Percentiles rank a stretch among this genome's conserved stretches.
phyloP scores from a whole-genome alignment of 768 basidiomycete species.

The Clavaria fumosa region DNA sequence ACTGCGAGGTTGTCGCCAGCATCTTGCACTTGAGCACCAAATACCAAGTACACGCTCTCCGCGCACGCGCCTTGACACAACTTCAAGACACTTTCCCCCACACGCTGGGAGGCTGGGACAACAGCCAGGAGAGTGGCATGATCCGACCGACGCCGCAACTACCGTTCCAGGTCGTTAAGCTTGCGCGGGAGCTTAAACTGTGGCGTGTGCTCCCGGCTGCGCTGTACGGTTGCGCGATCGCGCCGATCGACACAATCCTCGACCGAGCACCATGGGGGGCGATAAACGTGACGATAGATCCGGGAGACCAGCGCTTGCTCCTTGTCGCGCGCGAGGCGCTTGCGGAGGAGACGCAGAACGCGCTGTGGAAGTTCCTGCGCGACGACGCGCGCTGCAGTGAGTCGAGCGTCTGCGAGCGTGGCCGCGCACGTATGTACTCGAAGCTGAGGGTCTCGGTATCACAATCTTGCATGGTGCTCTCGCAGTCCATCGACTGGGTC shows the following conservation, averaged over 20 bases:
- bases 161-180: slow-evolving; percentile 22
- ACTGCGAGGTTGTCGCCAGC: slow-evolving; percentile 18
- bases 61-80: slow-evolving; percentile 20
- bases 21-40: slow-evolving; percentile 25
- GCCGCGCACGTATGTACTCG: neutral
- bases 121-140: slow-evolving; percentile 20
- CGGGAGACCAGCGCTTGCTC: neutral
- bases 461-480: neutral
- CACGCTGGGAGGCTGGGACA: slow-evolving; percentile 20
- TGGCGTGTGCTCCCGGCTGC: slow-evolving; percentile 22
- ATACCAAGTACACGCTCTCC: slow-evolving; percentile 24
- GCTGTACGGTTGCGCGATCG: slow-evolving; percentile 24
- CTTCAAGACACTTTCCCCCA: slow-evolving; percentile 23
- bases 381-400: neutral
- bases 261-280: slow-evolving; percentile 16
- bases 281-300: neutral
- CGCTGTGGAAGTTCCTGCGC: neutral
- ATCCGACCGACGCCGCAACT: slow-evolving; percentile 25
- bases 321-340: neutral
- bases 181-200: slow-evolving; percentile 22
- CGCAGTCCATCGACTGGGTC: neutral
- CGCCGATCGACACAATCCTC: slow-evolving; percentile 23
- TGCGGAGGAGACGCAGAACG: neutral
- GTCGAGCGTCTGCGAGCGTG: neutral
- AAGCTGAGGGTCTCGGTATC: neutral